A percentile compares a stretch with the other conserved stretches of the same genome.
phyloP scores from a whole-genome alignment of 2,329 filamentous ascomycete species.

The Orbilia blumenaviensis region DNA sequence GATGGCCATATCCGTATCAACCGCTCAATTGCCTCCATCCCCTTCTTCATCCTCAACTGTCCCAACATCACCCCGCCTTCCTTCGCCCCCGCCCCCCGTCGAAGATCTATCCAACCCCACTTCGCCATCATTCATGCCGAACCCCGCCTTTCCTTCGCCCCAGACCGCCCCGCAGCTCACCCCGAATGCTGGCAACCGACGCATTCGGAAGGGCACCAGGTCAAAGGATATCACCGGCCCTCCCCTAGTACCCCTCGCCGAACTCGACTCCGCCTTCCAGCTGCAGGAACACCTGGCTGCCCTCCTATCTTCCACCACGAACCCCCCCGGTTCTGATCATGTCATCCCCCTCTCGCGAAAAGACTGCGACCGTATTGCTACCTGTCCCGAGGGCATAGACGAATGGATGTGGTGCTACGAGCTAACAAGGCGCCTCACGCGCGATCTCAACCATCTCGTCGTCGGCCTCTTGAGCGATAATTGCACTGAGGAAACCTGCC shows the following conservation, averaged over 20 bases:
- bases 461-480: slow-evolving; percentile 90
- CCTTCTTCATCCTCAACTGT: slow-evolving; percentile 55
- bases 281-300: slow-evolving; percentile 96
- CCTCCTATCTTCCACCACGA: slow-evolving; percentile 82
- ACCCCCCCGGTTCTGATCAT: slow-evolving; percentile 65
- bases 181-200: slow-evolving; percentile 70
- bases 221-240: slow-evolving; percentile 94
- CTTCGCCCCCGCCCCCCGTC: slow-evolving; percentile 90
- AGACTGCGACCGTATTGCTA: slow-evolving; percentile 78
- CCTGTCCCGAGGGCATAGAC: slow-evolving; percentile 82
- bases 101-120: slow-evolving; percentile 78
- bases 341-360: slow-evolving; percentile 77
- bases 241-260: slow-evolving; percentile 70
- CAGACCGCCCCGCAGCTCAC: slow-evolving; percentile 70
- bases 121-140: slow-evolving; percentile 66
- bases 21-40: neutral
- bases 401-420: slow-evolving; percentile 96
- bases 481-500: slow-evolving; percentile 87
- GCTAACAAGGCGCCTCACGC: slow-evolving; percentile 92
- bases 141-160: slow-evolving; percentile 70
- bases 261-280: slow-evolving; percentile 98
- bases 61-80: slow-evolving; percentile 87
- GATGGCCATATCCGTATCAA: slow-evolving; percentile 26
- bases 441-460: slow-evolving; percentile 91
- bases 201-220: slow-evolving; percentile 91